Percentiles rank a stretch among this genome's conserved stretches.
Evolutionary conservation across 768 basidiomycete species (phyloP).

Genomic region (Coprinopsis cinerea): DNA sequence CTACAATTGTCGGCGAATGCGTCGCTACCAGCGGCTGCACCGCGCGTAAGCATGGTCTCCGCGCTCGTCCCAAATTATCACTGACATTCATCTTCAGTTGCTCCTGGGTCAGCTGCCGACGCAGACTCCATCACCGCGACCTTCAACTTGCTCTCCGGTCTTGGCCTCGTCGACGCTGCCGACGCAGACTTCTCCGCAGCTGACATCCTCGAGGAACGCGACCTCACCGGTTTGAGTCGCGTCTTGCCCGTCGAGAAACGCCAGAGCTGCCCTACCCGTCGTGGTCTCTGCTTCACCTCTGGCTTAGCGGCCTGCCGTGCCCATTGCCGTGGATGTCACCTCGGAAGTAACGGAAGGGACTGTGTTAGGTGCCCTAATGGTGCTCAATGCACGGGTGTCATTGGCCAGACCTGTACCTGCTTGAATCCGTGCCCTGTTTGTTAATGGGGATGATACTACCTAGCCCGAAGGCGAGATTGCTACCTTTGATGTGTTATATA

Average conservation of each 20-base stretch:
- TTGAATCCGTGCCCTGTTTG: not conserved
- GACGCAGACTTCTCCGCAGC: no score
- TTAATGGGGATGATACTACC: not conserved
- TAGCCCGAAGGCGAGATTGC: not conserved
- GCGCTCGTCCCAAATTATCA: no score
- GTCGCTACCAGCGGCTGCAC: no score
- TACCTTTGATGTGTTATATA: no score
- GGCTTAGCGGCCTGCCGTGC: not conserved
- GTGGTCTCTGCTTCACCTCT: not conserved
- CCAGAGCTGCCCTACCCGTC: not conserved
- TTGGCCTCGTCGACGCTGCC: no score
- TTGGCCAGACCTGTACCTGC: not conserved
- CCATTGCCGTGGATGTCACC: not conserved
- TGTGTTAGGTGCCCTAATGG: not conserved
- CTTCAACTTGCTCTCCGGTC: no score
- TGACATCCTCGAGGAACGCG: no score
- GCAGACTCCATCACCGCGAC: no score
- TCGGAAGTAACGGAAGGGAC: not conserved
- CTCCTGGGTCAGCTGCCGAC: no score
- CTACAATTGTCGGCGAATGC: no score
- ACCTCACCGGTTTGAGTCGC: constrained; percentile 41
- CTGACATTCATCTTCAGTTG: no score
- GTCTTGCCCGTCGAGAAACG: not conserved
- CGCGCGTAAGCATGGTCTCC: no score
- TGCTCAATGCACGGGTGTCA: not conserved